phyloP scores from a whole-genome alignment of 2,329 filamentous ascomycete species.

The Talaromyces piceae region DNA sequence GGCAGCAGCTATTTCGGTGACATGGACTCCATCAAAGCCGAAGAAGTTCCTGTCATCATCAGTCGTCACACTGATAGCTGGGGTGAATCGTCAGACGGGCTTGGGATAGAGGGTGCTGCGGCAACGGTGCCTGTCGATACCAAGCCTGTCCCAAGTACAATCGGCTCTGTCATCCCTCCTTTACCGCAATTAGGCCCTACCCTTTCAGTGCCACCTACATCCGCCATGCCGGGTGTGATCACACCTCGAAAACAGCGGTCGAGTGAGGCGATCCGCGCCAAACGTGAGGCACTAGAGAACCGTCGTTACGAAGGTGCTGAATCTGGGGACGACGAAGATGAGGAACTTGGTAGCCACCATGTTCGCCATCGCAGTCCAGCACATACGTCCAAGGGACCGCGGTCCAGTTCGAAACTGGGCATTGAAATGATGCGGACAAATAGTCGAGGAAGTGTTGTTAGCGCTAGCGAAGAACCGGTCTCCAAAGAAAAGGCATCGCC shows the following conservation, averaged over 20 bases:
- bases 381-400: slow-evolving; percentile 42
- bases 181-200: slow-evolving; percentile 51
- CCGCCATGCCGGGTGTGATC: slow-evolving; percentile 1
- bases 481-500: slow-evolving; percentile 28
- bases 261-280: slow-evolving; percentile 65
- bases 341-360: slow-evolving; percentile 63
- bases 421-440: slow-evolving; percentile 98
- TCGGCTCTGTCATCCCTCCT: slow-evolving; percentile 25
- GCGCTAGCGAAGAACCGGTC: slow-evolving; percentile 35
- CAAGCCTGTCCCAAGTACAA: slow-evolving; percentile 7
- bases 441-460: slow-evolving; percentile 72
- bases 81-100: slow-evolving; percentile 57
- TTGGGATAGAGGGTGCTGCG: slow-evolving; percentile 62
- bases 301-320: slow-evolving; percentile 67
- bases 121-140: slow-evolving; percentile 17
- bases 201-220: slow-evolving; percentile 52
- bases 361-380: slow-evolving; percentile 43
- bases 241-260: slow-evolving; percentile 58
- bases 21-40: slow-evolving; percentile 66
- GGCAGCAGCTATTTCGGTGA: slow-evolving; percentile 78
- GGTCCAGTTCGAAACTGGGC: slow-evolving; percentile 79
- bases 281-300: slow-evolving; percentile 68
- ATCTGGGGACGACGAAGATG: slow-evolving; percentile 90
- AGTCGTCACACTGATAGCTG: slow-evolving; percentile 71
- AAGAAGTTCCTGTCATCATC: slow-evolving; percentile 70